Evolutionary conservation across 768 basidiomycete genomes (phyloP), one percentile per base, ranked within the genome.

Genomic region (Rhodotorula graminis): DNA sequence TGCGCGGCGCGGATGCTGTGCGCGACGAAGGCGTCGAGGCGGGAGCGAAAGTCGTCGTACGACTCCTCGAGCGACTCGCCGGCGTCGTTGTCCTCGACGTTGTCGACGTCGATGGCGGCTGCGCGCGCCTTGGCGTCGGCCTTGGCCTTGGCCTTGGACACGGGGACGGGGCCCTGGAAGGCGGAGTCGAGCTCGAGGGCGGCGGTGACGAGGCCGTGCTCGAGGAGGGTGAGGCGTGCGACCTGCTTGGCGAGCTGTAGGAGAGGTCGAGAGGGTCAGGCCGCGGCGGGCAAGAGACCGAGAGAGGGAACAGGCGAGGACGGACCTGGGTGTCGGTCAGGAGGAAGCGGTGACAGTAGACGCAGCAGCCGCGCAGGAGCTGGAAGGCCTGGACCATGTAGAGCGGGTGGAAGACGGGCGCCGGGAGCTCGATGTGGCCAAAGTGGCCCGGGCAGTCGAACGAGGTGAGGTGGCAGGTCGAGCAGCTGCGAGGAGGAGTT

Each of bases 361-460:
- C 82, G 83, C 96, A 99, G 23, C 88, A 88, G 50, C 89, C 89
- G 69, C 94, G 88, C 31, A 99, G 83, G 59, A 98, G 83, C 74
- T 89, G 89, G 80, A 88, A 94, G 84, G 90, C 88, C 78, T 94
- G 91, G 46, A 85, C 84, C 88, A 98, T 92, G 82, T 98, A 99
- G 52, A 99, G 83, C 0, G 96, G 96, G 79, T 99, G 95, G 80
- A 91, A 98, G 5, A 98, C 92, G 23, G 96, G 94, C 27, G 90
- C 87, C 29, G 95, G 93, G 12, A 99, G 86, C 72, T 97, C 93
- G 72, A 99, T 95, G 81, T 98, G 96, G 31, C 96, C 96, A 82
- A 90, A 99, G 82, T 99, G 96, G 27, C 96, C 96, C 3, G 96
- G 94, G 81, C 96, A 99, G 71, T 89, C 89, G 83, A 89, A 98